Conservation (phyloP, 129 eudicot species). For the Glebionis coronaria region DNA sequence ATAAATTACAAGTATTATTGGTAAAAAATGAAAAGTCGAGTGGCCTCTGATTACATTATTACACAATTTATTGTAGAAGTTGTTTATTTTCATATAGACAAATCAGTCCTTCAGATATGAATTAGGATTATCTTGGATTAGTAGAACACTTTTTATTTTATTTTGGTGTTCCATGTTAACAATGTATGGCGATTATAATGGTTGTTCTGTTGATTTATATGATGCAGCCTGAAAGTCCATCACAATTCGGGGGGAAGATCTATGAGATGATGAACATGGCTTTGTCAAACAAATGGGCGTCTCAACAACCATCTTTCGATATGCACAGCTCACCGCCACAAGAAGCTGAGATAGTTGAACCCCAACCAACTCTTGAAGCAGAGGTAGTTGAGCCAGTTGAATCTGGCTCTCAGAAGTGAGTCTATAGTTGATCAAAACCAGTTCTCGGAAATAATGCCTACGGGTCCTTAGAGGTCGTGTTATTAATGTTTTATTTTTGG, state of each 20-base stretch:
- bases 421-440: slow-evolving; percentile 7
- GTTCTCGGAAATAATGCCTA: slow-evolving; percentile 35
- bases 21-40: too few relatives aligned
- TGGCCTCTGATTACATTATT: too few relatives aligned
- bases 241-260: slow-evolving; percentile 86
- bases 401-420: slow-evolving; percentile 59
- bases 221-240: slow-evolving; percentile 93
- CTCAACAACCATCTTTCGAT: slow-evolving; percentile 39
- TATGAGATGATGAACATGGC: slow-evolving; percentile 97
- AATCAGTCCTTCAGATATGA: too few relatives aligned
- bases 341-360: slow-evolving; percentile 54
- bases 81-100: too few relatives aligned
- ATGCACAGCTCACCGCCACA: slow-evolving; percentile 24
- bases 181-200: too few relatives aligned
- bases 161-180: too few relatives aligned
- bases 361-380: slow-evolving; percentile 50
- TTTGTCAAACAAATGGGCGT: slow-evolving; percentile 71
- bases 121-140: too few relatives aligned
- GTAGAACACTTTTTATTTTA: too few relatives aligned
- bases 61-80: too few relatives aligned
- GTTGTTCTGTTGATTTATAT: not conserved
- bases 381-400: slow-evolving; percentile 64
- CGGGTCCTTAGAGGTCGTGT: not conserved
- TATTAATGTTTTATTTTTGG: slow-evolving; percentile 2
- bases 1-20: too few relatives aligned